Evolutionary conservation across 2,329 filamentous ascomycete genomes (phyloP).

Genomic region (Aspergillus clavatus): DNA sequence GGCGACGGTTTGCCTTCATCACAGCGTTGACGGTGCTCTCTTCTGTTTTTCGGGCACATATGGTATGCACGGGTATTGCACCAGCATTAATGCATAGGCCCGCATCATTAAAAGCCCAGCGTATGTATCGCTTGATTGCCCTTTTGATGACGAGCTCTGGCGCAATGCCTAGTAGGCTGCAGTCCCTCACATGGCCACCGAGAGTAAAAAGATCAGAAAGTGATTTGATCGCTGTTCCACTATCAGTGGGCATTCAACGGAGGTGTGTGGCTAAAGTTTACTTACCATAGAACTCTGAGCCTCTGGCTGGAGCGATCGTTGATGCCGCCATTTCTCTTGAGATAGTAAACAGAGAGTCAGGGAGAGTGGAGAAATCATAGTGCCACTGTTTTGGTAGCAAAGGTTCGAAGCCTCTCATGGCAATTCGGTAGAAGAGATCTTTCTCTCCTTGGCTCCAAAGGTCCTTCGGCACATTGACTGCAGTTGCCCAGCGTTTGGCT

Average conservation of each 20-base stretch:
- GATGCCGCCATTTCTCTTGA: slow-evolving; percentile 34
- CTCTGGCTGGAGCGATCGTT: slow-evolving; percentile 42
- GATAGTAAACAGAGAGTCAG: slow-evolving; percentile 48
- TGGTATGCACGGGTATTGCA: slow-evolving; percentile 43
- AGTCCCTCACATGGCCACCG: slow-evolving; percentile 50
- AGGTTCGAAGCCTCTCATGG: slow-evolving; percentile 53
- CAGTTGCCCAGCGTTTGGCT: slow-evolving; percentile 32
- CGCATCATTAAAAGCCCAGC: slow-evolving; percentile 51
- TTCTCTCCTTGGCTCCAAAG: slow-evolving; percentile 51
- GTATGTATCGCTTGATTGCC: slow-evolving; percentile 45
- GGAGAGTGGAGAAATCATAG: slow-evolving; percentile 51
- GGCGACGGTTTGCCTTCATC: slow-evolving; percentile 39
- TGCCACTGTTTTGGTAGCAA: slow-evolving; percentile 50
- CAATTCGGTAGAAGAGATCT: slow-evolving; percentile 50
- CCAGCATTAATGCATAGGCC: slow-evolving; percentile 33
- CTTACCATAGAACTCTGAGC: slow-evolving; percentile 45
- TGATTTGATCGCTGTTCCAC: slow-evolving; percentile 45
- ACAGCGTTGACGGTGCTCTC: slow-evolving; percentile 41
- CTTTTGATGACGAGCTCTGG: slow-evolving; percentile 37
- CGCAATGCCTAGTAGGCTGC: slow-evolving; percentile 34
- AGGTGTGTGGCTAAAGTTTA: slow-evolving; percentile 1
- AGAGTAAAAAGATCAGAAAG: slow-evolving; percentile 48
- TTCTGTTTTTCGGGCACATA: slow-evolving; percentile 39
- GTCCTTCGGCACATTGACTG: slow-evolving; percentile 36
- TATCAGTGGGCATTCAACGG: slow-evolving; percentile 1